These are phyloP conservation scores for Xylaria cubensis DNA, from an alignment of 495 filamentous ascomycete species.

Conservation along the genomic window DNA sequence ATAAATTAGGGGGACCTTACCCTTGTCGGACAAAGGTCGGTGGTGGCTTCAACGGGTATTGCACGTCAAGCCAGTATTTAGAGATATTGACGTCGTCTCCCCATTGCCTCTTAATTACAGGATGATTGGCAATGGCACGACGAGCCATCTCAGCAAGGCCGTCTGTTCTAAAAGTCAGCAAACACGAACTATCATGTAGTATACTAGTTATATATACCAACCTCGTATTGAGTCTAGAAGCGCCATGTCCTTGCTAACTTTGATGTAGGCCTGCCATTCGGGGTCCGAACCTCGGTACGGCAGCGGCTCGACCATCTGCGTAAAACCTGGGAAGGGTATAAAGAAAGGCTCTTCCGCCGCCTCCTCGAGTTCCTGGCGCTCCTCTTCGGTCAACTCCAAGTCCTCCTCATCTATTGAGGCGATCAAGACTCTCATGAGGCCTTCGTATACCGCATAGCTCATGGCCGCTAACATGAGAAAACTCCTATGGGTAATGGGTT, in stretches of 20 bases:
- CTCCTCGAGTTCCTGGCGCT: slow-evolving; percentile 43
- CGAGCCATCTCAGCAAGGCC: slow-evolving; percentile 39
- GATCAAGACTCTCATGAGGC: slow-evolving; percentile 43
- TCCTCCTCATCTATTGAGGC: slow-evolving; percentile 33
- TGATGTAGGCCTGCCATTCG: slow-evolving; percentile 73
- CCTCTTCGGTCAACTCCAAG: slow-evolving; percentile 29
- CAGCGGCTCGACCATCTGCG: slow-evolving; percentile 47
- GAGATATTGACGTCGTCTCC: slow-evolving; percentile 37
- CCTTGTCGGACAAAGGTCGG: slow-evolving; percentile 49
- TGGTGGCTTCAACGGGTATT: slow-evolving; percentile 48
- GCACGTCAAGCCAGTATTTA: slow-evolving; percentile 48
- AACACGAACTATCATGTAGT: background rate
- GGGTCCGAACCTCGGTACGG: slow-evolving; percentile 68
- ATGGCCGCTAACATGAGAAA: slow-evolving; percentile 43
- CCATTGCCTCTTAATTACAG: slow-evolving; percentile 22
- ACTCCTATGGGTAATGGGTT: slow-evolving; percentile 27
- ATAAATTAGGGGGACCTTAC: slow-evolving; percentile 33
- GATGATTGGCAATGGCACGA: slow-evolving; percentile 23
- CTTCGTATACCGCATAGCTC: slow-evolving; percentile 45
- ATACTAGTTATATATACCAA: slow-evolving; percentile 39
- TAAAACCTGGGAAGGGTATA: slow-evolving; percentile 65
- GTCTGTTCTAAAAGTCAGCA: slow-evolving; percentile 31
- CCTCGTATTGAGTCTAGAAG: slow-evolving; percentile 57
- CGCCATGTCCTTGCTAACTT: slow-evolving; percentile 59
- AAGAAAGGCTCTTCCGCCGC: slow-evolving; percentile 55